Conservation (phyloP, 2,329 filamentous ascomycete genomes). For the Clonostachys byssicola region DNA sequence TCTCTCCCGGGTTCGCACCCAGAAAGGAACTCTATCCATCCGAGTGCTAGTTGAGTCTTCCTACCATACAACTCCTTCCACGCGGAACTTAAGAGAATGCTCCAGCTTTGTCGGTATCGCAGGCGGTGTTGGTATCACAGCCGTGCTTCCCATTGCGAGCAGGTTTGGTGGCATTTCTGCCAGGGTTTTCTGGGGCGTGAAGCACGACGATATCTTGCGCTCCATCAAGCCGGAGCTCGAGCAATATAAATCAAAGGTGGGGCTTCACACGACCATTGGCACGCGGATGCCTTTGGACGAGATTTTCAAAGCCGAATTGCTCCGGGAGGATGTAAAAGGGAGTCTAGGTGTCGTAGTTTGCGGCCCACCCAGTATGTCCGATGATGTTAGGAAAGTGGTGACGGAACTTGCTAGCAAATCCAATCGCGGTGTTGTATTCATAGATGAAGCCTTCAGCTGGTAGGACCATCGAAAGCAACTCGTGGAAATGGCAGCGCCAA, state of each 20-base stretch:
- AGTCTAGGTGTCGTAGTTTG: constrained; percentile 7
- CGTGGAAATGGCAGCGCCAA: too few species aligned
- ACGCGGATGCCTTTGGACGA: constrained; percentile 1
- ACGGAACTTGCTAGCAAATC: constrained; percentile 2
- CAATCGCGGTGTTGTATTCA: constrained; percentile 3
- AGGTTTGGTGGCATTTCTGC: constrained; percentile 3
- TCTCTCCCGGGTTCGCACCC: neutral
- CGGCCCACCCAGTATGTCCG: constrained; percentile 9
- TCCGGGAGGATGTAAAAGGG: neutral
- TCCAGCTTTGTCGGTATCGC: constrained; percentile 7
- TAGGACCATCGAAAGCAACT: neutral
- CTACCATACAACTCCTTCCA: constrained; percentile 8
- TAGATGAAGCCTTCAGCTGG: constrained; percentile 5
- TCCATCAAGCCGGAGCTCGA: constrained; percentile 4
- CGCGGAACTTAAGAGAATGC: constrained; percentile 8
- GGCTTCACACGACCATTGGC: constrained; percentile 1
- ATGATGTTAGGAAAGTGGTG: constrained; percentile 7
- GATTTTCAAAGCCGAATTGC: constrained; percentile 2
- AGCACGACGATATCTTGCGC: constrained; percentile 4
- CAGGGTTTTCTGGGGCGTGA: constrained; percentile 10
- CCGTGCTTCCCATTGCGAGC: constrained; percentile 4
- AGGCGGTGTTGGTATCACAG: constrained; percentile 9
- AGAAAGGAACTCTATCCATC: constrained; percentile 1
- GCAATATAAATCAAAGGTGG: constrained; percentile 1
- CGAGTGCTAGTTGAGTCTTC: constrained; percentile 12